Conservation (phyloP, 768 basidiomycete species). For the Mycena epipterygia region DNA sequence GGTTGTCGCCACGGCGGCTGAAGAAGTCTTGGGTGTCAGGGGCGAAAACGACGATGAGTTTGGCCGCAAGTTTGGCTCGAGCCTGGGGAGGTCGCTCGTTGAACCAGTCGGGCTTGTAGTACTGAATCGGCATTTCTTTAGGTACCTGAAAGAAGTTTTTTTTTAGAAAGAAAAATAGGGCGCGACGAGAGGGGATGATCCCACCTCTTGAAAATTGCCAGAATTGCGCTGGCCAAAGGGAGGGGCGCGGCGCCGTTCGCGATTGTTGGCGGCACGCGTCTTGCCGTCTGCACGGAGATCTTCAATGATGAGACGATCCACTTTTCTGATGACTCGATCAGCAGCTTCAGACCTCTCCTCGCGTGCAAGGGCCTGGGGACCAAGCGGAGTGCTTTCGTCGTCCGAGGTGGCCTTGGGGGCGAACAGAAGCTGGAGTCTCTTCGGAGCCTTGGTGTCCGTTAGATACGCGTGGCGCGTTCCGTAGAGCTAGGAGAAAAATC, state of each 20-base stretch:
- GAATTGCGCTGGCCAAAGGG: slow-evolving; percentile 2
- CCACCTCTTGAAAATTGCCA: background rate
- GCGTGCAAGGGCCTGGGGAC: slow-evolving; percentile 17
- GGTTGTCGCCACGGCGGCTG: background rate
- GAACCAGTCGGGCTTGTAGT: slow-evolving; percentile 20
- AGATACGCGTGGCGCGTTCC: background rate
- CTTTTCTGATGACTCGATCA: slow-evolving; percentile 2
- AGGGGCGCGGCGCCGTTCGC: background rate
- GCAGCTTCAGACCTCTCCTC: slow-evolving; percentile 17
- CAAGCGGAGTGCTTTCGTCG: slow-evolving; percentile 3
- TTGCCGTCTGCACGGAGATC: background rate
- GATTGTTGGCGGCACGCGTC: background rate
- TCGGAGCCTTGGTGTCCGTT: background rate
- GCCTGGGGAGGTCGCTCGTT: slow-evolving; percentile 18
- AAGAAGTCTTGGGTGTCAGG: slow-evolving; percentile 19
- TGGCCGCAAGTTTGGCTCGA: slow-evolving; percentile 5
- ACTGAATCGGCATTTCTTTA: slow-evolving; percentile 30
- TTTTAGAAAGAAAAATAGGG: no score
- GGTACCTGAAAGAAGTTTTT: slow-evolving; percentile 4
- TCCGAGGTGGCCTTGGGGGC: slow-evolving; percentile 25
- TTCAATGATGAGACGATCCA: slow-evolving; percentile 3
- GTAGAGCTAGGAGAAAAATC: slow-evolving; percentile 11
- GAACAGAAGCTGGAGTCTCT: slow-evolving; percentile 3
- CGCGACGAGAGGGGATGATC: no score
- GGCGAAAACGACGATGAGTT: slow-evolving; percentile 9